Evolutionary conservation across 139 green algal genomes (phyloP).

Genomic region (Limnomonas spitsbergensis): DNA sequence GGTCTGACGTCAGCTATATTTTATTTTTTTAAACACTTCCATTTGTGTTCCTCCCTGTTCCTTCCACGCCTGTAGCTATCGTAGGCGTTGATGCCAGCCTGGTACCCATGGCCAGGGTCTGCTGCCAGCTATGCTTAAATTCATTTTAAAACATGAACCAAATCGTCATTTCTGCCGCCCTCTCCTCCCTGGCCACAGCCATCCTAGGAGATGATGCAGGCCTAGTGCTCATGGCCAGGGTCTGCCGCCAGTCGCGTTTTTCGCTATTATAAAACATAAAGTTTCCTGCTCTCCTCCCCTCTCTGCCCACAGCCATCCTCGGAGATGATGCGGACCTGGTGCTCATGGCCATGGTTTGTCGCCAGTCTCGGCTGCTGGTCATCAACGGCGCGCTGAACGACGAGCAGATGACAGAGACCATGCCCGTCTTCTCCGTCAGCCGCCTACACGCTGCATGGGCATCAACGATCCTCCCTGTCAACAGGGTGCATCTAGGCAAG

Average conservation of each 20-base stretch:
- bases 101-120: too few relatives aligned
- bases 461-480: constrained; percentile 1
- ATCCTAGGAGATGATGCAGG: constrained; percentile 77
- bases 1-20: background rate
- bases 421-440: constrained; percentile 7
- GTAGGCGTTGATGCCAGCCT: too few relatives aligned
- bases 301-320: constrained; percentile 51
- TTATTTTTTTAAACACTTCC: too few relatives aligned
- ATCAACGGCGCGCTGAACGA: constrained; percentile 13
- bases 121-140: too few relatives aligned
- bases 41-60: too few relatives aligned
- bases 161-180: too few relatives aligned
- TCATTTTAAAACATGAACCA: too few relatives aligned
- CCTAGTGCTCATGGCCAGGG: constrained; percentile 73
- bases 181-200: constrained; percentile 34
- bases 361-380: background rate
- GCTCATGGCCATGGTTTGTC: constrained; percentile 59
- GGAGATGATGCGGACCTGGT: constrained; percentile 79
- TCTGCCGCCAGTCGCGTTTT: background rate
- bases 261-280: too few relatives aligned
- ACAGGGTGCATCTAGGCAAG: background rate
- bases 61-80: too few relatives aligned
- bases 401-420: background rate
- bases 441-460: constrained; percentile 7
- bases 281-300: too few relatives aligned